Evolutionary conservation across 768 basidiomycete species (phyloP).

Genomic region (Dentipellis sp.): DNA sequence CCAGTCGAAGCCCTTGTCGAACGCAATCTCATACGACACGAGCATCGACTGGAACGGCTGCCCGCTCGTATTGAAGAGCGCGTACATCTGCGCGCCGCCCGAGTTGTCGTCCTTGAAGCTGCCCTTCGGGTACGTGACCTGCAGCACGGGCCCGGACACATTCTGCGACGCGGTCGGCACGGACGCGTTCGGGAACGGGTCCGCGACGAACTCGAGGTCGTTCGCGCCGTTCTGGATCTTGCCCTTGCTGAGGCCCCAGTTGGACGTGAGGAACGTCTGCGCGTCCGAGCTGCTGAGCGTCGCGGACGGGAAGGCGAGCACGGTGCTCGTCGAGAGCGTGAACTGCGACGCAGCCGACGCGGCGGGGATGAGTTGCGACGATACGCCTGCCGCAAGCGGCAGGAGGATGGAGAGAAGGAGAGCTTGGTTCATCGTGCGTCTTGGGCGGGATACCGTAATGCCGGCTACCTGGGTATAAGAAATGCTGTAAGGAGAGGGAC

Average conservation of each 20-base stretch:
- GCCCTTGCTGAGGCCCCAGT: conserved; percentile 56
- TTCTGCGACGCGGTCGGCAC: conserved; percentile 21
- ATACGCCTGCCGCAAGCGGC: no score
- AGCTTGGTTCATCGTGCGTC: no score
- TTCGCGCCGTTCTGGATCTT: conserved; percentile 47
- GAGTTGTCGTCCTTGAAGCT: conserved; percentile 44
- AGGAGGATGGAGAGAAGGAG: no score
- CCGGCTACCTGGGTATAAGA: no score
- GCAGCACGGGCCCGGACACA: conserved; percentile 32
- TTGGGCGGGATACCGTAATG: no score
- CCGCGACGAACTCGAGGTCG: conserved; percentile 53
- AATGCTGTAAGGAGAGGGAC: no score
- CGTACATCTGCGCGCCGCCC: conserved; percentile 61
- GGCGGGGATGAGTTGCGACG: not conserved
- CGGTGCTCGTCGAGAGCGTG: conserved; percentile 49
- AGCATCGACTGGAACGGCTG: conserved; percentile 58
- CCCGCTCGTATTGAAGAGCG: conserved; percentile 56
- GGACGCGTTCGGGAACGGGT: conserved; percentile 52
- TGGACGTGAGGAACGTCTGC: conserved; percentile 37
- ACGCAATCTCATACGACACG: conserved; percentile 67
- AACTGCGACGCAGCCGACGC: conserved; percentile 37
- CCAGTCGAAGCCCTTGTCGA: conserved; percentile 57
- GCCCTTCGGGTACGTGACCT: conserved; percentile 54
- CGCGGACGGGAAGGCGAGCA: conserved; percentile 54
- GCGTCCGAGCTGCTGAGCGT: conserved; percentile 44